A percentile compares a stretch with the other conserved stretches of the same genome.
phyloP scores from a whole-genome alignment of 805 yeast species.

The Scheffersomyces ergatensis region DNA sequence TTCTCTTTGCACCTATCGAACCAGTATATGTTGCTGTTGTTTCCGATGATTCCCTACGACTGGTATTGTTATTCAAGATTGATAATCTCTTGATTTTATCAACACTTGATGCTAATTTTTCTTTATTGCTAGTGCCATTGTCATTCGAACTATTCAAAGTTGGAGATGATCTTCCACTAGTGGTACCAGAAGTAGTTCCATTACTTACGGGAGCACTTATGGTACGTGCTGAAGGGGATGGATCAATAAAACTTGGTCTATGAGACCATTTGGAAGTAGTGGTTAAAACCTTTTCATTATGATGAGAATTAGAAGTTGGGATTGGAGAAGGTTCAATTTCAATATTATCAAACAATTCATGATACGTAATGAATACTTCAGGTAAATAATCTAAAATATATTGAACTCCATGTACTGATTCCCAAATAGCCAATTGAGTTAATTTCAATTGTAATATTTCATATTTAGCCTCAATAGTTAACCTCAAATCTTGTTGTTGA shows the following conservation, averaged over 20 bases:
- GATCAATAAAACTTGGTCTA: slow-evolving; percentile 41
- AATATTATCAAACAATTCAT: slow-evolving; percentile 42
- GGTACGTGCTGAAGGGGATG: slow-evolving; percentile 8
- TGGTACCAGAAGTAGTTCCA: background rate
- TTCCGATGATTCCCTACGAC: background rate
- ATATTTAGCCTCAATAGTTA: slow-evolving; percentile 34
- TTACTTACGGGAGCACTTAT: background rate
- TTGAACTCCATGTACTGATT: slow-evolving; percentile 54
- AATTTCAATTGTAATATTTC: slow-evolving; percentile 66
- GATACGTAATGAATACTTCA: slow-evolving; percentile 60
- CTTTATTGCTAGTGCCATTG: background rate
- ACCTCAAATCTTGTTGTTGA: slow-evolving; percentile 19
- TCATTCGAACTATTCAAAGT: background rate
- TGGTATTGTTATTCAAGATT: background rate
- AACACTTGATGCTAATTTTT: background rate
- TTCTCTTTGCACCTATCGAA: background rate
- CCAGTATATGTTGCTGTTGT: background rate
- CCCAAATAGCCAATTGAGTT: slow-evolving; percentile 71
- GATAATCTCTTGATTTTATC: background rate
- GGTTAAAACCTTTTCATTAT: background rate
- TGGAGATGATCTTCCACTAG: background rate
- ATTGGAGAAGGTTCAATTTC: slow-evolving; percentile 9
- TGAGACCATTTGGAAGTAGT: slow-evolving; percentile 29
- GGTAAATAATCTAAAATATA: slow-evolving; percentile 63
- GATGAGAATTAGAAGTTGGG: background rate